A percentile compares a stretch with the other conserved stretches of the same genome.
phyloP scores from a whole-genome alignment of 768 basidiomycete genomes.

The Lactarius hatsudake region DNA sequence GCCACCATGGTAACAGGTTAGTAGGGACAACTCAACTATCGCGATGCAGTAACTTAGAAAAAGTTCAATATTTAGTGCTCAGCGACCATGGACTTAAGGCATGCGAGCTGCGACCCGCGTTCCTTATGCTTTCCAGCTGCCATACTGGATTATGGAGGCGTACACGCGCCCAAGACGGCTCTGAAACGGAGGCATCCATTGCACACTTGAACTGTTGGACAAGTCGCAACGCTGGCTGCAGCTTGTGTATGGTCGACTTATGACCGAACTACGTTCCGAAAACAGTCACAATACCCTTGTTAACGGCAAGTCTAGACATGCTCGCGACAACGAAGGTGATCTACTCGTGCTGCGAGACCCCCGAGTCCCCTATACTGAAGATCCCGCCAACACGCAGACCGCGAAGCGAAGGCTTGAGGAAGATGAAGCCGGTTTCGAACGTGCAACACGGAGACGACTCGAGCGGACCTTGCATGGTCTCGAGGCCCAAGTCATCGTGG shows the following conservation, averaged over 20 bases:
- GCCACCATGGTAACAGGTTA: constrained; percentile 49
- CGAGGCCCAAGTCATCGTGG: constrained; percentile 11
- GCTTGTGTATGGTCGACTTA: constrained; percentile 44
- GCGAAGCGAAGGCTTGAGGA: constrained; percentile 49
- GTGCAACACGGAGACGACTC: constrained; percentile 29
- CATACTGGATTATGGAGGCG: constrained; percentile 47
- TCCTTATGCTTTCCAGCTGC: constrained; percentile 53
- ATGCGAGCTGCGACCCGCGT: constrained; percentile 46
- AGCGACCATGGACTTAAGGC: constrained; percentile 37
- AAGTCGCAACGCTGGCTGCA: constrained; percentile 47
- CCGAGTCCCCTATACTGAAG: constrained; percentile 31
- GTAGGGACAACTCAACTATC: neutral
- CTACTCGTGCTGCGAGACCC: constrained; percentile 40
- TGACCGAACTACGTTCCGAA: constrained; percentile 14
- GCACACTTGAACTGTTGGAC: constrained; percentile 41
- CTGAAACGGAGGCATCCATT: constrained; percentile 31
- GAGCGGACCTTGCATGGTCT: constrained; percentile 24
- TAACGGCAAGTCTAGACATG: neutral
- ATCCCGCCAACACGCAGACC: constrained; percentile 36
- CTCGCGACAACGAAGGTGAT: constrained; percentile 36
- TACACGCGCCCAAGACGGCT: constrained; percentile 29
- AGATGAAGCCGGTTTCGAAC: constrained; percentile 34
- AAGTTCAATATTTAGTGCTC: constrained; percentile 38
- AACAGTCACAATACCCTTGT: constrained; percentile 2
- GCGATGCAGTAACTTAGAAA: neutral